Conservation (phyloP, 352 stramenopile genomes). For the Phytophthora citrophthora region DNA sequence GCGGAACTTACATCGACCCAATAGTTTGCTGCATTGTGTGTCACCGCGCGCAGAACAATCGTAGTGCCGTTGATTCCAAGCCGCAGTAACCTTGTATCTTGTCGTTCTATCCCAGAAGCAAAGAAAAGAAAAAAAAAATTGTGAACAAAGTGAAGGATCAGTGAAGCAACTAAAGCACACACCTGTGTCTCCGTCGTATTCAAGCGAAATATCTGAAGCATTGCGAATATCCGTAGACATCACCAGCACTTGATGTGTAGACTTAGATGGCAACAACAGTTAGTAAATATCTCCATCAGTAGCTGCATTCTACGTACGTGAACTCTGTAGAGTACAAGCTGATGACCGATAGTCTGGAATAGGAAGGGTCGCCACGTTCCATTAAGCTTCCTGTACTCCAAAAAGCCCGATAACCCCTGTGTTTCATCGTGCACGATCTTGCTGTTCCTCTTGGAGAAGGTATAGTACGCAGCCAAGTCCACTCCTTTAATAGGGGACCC, state of each 20-base stretch:
- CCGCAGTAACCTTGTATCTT: slow-evolving; percentile 50
- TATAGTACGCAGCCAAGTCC: slow-evolving; percentile 68
- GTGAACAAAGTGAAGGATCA: not conserved
- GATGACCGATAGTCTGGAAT: slow-evolving; percentile 75
- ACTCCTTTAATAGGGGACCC: slow-evolving; percentile 35
- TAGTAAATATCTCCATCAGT: slow-evolving; percentile 1
- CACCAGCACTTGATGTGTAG: slow-evolving; percentile 72
- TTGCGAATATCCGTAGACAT: slow-evolving; percentile 77
- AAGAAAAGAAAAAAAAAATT: not conserved
- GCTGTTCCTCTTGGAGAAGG: slow-evolving; percentile 60
- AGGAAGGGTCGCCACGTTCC: slow-evolving; percentile 78
- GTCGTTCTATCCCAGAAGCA: slow-evolving; percentile 21
- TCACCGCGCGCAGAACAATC: slow-evolving; percentile 74
- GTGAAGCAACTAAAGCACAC: not conserved
- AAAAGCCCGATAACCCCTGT: slow-evolving; percentile 53
- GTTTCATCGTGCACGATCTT: slow-evolving; percentile 55
- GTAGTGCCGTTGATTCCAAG: slow-evolving; percentile 72
- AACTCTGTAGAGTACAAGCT: slow-evolving; percentile 74
- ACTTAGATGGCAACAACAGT: slow-evolving; percentile 22
- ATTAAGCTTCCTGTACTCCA: slow-evolving; percentile 78
- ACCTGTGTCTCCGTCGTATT: slow-evolving; percentile 36
- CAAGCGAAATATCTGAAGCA: slow-evolving; percentile 61
- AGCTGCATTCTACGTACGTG: slow-evolving; percentile 48
- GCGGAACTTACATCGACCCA: slow-evolving; percentile 64
- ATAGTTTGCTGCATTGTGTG: slow-evolving; percentile 66